A percentile compares a stretch with the other conserved stretches of the same genome.
These are phyloP conservation scores for Penicillium flavigenum DNA, from an alignment of 495 filamentous ascomycete genomes.

Conservation along the genomic window DNA sequence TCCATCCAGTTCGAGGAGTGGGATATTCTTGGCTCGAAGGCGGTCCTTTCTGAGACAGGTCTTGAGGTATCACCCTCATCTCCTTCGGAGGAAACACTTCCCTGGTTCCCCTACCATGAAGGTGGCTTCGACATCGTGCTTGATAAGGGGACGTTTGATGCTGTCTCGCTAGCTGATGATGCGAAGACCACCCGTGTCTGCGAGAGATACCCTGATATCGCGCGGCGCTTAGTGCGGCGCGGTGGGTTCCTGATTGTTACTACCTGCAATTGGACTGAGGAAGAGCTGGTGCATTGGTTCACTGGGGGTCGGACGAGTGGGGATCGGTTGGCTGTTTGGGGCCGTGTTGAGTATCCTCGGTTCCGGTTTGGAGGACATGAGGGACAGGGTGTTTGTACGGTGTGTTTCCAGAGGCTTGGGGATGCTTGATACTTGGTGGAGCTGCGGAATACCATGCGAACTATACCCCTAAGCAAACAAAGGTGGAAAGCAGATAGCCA, in stretches of 20 bases:
- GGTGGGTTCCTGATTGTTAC: conserved; percentile 81
- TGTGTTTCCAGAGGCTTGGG: conserved; percentile 61
- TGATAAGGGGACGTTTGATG: conserved; percentile 98
- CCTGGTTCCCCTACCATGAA: conserved; percentile 35
- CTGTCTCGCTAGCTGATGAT: conserved; percentile 71
- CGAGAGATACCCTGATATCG: conserved; percentile 70
- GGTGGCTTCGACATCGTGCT: conserved; percentile 79
- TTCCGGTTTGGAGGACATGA: conserved; percentile 85
- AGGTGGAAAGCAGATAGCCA: background rate
- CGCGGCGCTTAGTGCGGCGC: conserved; percentile 60
- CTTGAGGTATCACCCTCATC: conserved; percentile 13
- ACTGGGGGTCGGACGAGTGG: conserved; percentile 32
- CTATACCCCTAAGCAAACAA: background rate
- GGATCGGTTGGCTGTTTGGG: conserved; percentile 54
- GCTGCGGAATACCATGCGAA: background rate
- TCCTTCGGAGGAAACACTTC: conserved; percentile 22
- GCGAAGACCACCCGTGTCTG: conserved; percentile 50
- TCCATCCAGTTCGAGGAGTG: conserved; percentile 65
- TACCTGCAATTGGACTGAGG: conserved; percentile 97
- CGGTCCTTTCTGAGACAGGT: conserved; percentile 30
- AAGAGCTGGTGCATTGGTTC: conserved; percentile 79
- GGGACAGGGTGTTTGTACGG: conserved; percentile 78
- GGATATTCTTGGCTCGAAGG: conserved; percentile 65
- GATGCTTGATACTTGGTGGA: conserved; percentile 6
- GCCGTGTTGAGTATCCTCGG: conserved; percentile 72